phyloP scores from a whole-genome alignment of 2,329 filamentous ascomycete species.

The Calonectria ilicicola region DNA sequence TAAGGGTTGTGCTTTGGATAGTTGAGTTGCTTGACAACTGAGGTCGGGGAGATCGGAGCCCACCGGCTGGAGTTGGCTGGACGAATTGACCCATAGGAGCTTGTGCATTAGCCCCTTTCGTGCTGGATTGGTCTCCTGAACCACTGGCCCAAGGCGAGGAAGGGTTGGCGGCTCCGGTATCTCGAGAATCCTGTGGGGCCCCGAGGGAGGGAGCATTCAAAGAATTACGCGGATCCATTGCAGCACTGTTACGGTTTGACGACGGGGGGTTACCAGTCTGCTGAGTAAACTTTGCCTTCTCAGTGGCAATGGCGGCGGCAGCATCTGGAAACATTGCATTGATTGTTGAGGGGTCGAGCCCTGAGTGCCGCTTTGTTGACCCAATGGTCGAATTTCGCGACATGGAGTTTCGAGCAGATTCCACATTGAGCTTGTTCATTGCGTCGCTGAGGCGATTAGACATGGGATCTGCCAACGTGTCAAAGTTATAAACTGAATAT shows the following conservation, averaged over 20 bases:
- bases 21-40: conserved; percentile 75
- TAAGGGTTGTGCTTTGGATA: conserved; percentile 87
- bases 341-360: conserved; percentile 92
- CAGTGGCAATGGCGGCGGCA: conserved; percentile 96
- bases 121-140: conserved; percentile 62
- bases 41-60: conserved; percentile 83
- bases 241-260: conserved; percentile 92
- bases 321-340: conserved; percentile 99
- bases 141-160: conserved; percentile 82
- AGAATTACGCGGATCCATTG: conserved; percentile 81
- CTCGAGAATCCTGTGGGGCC: conserved; percentile 56
- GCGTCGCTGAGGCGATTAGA: conserved; percentile 95
- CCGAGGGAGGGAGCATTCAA: conserved; percentile 82
- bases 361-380: conserved; percentile 89
- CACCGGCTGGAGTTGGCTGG: conserved; percentile 80
- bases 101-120: conserved; percentile 84
- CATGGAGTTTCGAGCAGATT: conserved; percentile 87
- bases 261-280: conserved; percentile 90
- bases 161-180: conserved; percentile 37
- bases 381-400: conserved; percentile 80
- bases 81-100: conserved; percentile 94
- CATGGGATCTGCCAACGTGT: conserved; percentile 81
- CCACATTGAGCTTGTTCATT: conserved; percentile 94
- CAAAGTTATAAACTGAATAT: conserved; percentile 12
- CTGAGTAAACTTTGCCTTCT: conserved; percentile 97